Evolutionary conservation across 768 basidiomycete genomes (phyloP).

Genomic region (Arthromyces matolae): DNA sequence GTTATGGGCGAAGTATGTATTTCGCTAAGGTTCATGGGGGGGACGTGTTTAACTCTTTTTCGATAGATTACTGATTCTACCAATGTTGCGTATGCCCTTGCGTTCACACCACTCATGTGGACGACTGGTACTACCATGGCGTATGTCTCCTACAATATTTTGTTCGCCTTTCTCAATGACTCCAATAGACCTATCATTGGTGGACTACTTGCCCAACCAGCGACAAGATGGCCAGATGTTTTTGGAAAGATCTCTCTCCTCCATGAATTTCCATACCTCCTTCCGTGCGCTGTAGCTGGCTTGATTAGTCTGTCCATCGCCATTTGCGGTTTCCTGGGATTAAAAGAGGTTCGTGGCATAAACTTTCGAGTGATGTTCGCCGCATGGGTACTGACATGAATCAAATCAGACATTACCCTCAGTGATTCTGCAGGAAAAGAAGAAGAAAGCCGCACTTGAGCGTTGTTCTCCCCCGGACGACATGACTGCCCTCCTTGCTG

Average conservation of each 20-base stretch:
- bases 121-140: slow-evolving; percentile 22
- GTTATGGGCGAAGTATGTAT: slow-evolving; percentile 18
- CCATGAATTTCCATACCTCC: slow-evolving; percentile 30
- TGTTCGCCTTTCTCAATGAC: background rate
- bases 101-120: slow-evolving; percentile 26
- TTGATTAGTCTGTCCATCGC: slow-evolving; percentile 18
- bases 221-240: slow-evolving; percentile 24
- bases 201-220: slow-evolving; percentile 30
- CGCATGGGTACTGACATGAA: background rate
- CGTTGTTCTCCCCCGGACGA: slow-evolving; percentile 7
- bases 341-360: slow-evolving; percentile 26
- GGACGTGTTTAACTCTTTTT: background rate
- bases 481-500: slow-evolving; percentile 15
- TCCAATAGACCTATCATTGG: slow-evolving; percentile 18
- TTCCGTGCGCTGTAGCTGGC: slow-evolving; percentile 25
- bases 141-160: slow-evolving; percentile 10
- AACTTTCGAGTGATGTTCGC: background rate
- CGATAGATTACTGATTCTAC: slow-evolving; percentile 25
- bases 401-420: slow-evolving; percentile 30
- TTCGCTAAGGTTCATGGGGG: background rate
- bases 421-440: slow-evolving; percentile 13
- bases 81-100: slow-evolving; percentile 26
- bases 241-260: slow-evolving; percentile 27
- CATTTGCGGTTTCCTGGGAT: slow-evolving; percentile 17
- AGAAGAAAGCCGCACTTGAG: slow-evolving; percentile 3